Percentiles rank a stretch among this genome's conserved stretches.
Evolutionary conservation across 768 basidiomycete species (phyloP).

Genomic region (Artomyces pyxidatus): DNA sequence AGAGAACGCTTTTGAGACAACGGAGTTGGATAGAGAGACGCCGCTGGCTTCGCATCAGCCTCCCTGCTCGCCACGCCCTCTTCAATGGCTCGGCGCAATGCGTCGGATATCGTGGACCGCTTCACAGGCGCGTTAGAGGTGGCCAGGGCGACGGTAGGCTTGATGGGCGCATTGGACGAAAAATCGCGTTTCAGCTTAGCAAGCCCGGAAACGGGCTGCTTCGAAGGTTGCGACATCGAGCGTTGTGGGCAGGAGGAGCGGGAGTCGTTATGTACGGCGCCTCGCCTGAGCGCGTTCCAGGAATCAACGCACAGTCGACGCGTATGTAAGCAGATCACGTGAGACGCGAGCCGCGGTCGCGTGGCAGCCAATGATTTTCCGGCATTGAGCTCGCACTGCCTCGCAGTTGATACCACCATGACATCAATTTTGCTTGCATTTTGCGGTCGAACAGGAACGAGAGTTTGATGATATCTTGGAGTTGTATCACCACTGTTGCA

Average conservation of each 20-base stretch:
- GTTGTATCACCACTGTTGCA: no score
- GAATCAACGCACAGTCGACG: neutral
- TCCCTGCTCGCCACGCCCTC: slow-evolving; percentile 13
- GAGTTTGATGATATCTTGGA: no score
- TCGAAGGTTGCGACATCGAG: slow-evolving; percentile 4
- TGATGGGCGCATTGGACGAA: slow-evolving; percentile 29
- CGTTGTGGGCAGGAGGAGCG: neutral
- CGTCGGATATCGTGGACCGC: slow-evolving; percentile 17
- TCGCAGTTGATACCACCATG: no score
- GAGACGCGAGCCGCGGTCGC: no score
- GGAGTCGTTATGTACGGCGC: no score
- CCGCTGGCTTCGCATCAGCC: slow-evolving; percentile 1
- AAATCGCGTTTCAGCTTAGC: slow-evolving; percentile 56
- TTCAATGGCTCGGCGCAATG: slow-evolving; percentile 13
- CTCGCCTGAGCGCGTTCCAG: neutral
- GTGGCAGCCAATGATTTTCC: no score
- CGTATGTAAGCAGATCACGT: no score
- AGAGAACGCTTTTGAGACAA: slow-evolving; percentile 19
- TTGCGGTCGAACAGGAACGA: no score
- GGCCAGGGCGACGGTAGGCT: slow-evolving; percentile 27
- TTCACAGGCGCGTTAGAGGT: slow-evolving; percentile 36
- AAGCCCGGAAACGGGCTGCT: slow-evolving; percentile 46
- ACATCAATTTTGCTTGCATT: no score
- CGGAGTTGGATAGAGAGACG: slow-evolving; percentile 7
- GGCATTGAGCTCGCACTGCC: no score